Conservation (phyloP, 2,329 filamentous ascomycete genomes). For the Monosporascus sp. region DNA sequence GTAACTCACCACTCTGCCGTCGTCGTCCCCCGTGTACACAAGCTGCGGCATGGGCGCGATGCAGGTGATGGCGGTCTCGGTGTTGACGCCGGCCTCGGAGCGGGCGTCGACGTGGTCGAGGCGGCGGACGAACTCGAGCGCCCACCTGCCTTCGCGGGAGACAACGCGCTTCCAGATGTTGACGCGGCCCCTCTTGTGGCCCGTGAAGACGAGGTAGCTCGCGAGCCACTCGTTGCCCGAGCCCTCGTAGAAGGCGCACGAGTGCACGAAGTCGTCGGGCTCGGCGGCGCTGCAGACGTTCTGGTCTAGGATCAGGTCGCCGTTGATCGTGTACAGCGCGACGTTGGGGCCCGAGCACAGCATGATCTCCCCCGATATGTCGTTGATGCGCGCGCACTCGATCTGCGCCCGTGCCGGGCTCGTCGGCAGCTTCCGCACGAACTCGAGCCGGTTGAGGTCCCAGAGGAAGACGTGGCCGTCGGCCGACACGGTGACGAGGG, state of each 20-base stretch:
- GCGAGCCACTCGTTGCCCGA: constrained; percentile 88
- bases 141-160: constrained; percentile 58
- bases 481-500: constrained; percentile 75
- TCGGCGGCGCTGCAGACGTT: constrained; percentile 58
- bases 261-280: constrained; percentile 70
- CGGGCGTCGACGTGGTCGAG: constrained; percentile 74
- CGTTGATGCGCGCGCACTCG: constrained; percentile 81
- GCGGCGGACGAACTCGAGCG: constrained; percentile 71
- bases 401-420: constrained; percentile 24
- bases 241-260: constrained; percentile 91
- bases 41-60: constrained; percentile 77
- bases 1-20: constrained; percentile 75
- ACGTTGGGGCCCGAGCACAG: constrained; percentile 74
- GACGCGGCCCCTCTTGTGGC: constrained; percentile 77
- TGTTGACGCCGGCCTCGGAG: constrained; percentile 53
- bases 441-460: constrained; percentile 88
- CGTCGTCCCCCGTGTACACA: constrained; percentile 92
- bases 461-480: constrained; percentile 85
- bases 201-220: constrained; percentile 80
- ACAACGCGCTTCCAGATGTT: constrained; percentile 66
- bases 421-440: constrained; percentile 68
- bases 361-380: constrained; percentile 84
- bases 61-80: constrained; percentile 72
- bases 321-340: constrained; percentile 82
- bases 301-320: constrained; percentile 75